Conservation (phyloP, 2,329 filamentous ascomycete species). For the Fusarium foetens region DNA sequence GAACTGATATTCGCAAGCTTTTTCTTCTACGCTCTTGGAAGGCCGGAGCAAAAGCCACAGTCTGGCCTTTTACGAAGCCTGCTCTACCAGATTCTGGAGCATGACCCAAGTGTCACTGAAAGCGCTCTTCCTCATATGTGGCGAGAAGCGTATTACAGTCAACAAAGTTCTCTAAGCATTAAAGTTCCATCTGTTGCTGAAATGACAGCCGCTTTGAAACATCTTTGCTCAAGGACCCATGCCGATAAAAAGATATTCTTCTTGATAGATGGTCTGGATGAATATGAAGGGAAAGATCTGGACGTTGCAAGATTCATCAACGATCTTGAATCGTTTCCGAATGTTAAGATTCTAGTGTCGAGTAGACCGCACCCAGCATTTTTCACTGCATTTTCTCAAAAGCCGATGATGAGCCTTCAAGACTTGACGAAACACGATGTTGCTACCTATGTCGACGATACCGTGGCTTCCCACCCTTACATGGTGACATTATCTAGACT, state of each 20-base stretch:
- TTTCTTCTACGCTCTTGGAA: not conserved
- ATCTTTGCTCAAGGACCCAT: accelerated
- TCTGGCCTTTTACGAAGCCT: not conserved
- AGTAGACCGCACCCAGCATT: not conserved
- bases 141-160: not conserved
- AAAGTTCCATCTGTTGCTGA: not conserved
- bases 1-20: accelerated
- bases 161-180: accelerated
- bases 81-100: not conserved
- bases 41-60: not conserved
- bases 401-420: not conserved
- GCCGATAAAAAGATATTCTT: not conserved
- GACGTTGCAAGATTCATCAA: not conserved
- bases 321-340: not conserved
- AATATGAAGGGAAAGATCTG: not conserved
- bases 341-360: not conserved
- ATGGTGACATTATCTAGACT: not conserved
- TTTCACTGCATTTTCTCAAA: accelerated
- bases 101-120: not conserved
- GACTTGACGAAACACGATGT: not conserved
- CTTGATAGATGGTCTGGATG: not conserved
- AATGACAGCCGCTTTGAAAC: not conserved
- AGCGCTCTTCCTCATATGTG: not conserved
- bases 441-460: not conserved
- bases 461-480: not conserved